Evolutionary conservation across 192 early-diverging fungal species (phyloP).

Genomic region (Piromyces finnis): DNA sequence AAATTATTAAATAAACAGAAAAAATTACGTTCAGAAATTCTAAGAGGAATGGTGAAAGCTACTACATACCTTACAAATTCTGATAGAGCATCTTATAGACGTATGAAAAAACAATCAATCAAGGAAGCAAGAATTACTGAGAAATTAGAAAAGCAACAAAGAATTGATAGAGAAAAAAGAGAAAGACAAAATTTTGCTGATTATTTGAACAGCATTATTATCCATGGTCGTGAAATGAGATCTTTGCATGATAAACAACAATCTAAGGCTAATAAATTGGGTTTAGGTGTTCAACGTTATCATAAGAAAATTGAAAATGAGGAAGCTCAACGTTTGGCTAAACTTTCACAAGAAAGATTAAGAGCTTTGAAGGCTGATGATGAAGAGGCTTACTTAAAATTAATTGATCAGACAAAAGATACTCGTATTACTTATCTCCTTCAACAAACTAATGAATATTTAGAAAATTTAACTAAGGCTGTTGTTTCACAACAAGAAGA

Average conservation of each 20-base stretch:
- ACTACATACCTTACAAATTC: slow-evolving; percentile 64
- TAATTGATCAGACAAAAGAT: slow-evolving; percentile 91
- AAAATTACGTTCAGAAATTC: slow-evolving; percentile 51
- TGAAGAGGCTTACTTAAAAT: slow-evolving; percentile 89
- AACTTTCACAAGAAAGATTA: slow-evolving; percentile 82
- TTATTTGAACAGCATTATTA: slow-evolving; percentile 53
- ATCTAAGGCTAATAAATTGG: slow-evolving; percentile 49
- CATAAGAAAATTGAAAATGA: slow-evolving; percentile 80
- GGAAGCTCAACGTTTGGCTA: slow-evolving; percentile 73
- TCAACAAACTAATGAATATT: slow-evolving; percentile 71
- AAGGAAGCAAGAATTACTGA: slow-evolving; percentile 79
- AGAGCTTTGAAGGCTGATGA: slow-evolving; percentile 91
- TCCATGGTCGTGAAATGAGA: slow-evolving; percentile 43
- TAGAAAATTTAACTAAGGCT: slow-evolving; percentile 65
- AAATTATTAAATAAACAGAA: slow-evolving; percentile 61
- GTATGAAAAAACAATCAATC: slow-evolving; percentile 65
- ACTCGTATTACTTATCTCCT: slow-evolving; percentile 85
- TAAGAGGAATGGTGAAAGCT: slow-evolving; percentile 45
- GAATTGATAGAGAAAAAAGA: slow-evolving; percentile 64
- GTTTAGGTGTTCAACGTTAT: slow-evolving; percentile 51
- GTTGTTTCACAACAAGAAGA: slow-evolving; percentile 57
- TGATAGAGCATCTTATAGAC: slow-evolving; percentile 55
- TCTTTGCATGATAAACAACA: slow-evolving; percentile 49
- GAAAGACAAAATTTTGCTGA: slow-evolving; percentile 67
- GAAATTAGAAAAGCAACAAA: slow-evolving; percentile 72